A percentile compares a stretch with the other conserved stretches of the same genome.
Conservation (phyloP, 2,329 filamentous ascomycete genomes). For the Penicillium digitatum region DNA sequence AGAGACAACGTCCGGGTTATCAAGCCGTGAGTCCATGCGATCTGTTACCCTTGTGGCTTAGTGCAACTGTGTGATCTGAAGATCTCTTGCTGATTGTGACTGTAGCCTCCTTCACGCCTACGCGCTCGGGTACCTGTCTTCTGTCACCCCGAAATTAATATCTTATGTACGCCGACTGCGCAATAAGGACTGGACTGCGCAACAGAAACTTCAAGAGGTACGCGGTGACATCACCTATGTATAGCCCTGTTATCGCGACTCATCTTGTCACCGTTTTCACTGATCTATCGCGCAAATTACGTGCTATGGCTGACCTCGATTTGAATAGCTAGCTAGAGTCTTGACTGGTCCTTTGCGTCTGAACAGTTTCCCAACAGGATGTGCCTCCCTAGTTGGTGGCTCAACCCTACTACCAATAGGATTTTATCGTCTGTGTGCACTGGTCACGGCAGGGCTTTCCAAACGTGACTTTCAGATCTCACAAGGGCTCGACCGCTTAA, state of each 20-base stretch:
- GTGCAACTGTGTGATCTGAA: slow-evolving; percentile 7
- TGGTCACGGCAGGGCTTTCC: slow-evolving; percentile 18
- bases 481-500: slow-evolving; percentile 19
- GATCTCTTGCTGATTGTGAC: slow-evolving; percentile 8
- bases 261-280: slow-evolving; percentile 8
- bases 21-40: slow-evolving; percentile 33
- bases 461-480: slow-evolving; percentile 19
- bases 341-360: slow-evolving; percentile 41
- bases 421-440: slow-evolving; percentile 26
- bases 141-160: slow-evolving; percentile 46
- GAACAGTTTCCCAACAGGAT: slow-evolving; percentile 52
- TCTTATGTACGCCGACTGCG: slow-evolving; percentile 36
- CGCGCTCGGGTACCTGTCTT: slow-evolving; percentile 48
- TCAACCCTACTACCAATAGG: slow-evolving; percentile 46
- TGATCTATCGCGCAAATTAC: neutral
- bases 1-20: slow-evolving; percentile 25
- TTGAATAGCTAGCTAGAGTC: slow-evolving; percentile 36
- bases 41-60: slow-evolving; percentile 6
- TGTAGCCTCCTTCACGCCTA: slow-evolving; percentile 46
- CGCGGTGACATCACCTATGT: neutral
- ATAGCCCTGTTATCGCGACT: neutral
- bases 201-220: slow-evolving; percentile 39
- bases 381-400: slow-evolving; percentile 50
- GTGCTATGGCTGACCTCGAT: slow-evolving; percentile 18
- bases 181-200: slow-evolving; percentile 29